Evolutionary conservation across 495 filamentous ascomycete species (phyloP), one percentile per base, ranked within the genome.

Genomic region (Mytilinidion resinicola): DNA sequence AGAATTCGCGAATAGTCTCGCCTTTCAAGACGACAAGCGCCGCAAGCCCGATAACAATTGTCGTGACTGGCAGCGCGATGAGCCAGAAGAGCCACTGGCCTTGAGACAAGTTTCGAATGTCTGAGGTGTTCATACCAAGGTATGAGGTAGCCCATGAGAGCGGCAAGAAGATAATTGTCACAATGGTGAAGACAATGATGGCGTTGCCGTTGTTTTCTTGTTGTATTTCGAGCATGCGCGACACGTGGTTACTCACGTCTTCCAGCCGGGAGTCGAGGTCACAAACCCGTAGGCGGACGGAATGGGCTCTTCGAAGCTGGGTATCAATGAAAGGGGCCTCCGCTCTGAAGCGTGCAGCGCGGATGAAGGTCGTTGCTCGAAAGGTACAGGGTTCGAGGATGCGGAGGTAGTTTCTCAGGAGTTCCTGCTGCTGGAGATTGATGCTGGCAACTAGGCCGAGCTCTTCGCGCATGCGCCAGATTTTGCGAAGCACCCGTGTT

Each of bases 81-180:
- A 36, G 20, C 61, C 61, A 64, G 41, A 64, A 64, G 17, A 62
- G 19, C 19, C 39, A 41, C 42, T 62, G 61, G 10, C 17, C 14
- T 14, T 48, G n/a, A 10, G 42, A 9, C 39, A 61, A 21, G 33
- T 42, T 36, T 0, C 61, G 17, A 33, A 62, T 56, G 35, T 64
- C 61, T 7, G 51, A 52, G 9, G 51, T 46, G 47, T 64, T 62
- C 59, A 74, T 73, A 36, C 70, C 69, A 33, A 73, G 69, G 51
- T 44, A 73, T 57, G 38, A 53, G 38, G 41, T 70, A 63, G 19
- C 74, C 68, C 57, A 74, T 70, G 1, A 55, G 72, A 72, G 51
- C 72, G 48, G 73, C 37, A 76, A 57, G 60, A 76, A 75, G 10
- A 76, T 57, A 63, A 74, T 74, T 1, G 69, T 69, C 4, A 76